Conservation (phyloP, 306 rosid species). For the Citrullus amarus region DNA sequence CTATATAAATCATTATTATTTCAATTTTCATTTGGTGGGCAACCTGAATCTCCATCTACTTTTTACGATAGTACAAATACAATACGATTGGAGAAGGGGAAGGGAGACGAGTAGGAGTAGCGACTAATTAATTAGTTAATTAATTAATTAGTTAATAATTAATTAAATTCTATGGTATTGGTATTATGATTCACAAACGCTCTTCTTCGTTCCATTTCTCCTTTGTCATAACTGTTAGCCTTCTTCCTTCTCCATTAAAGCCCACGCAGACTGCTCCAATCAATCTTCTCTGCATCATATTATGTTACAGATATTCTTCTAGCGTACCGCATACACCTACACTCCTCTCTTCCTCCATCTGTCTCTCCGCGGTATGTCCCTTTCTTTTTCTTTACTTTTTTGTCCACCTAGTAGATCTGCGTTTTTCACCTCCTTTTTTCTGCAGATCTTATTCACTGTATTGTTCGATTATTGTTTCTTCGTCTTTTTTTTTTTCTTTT, state of each 20-base stretch:
- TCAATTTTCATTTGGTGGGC: background rate
- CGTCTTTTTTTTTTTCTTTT: background rate
- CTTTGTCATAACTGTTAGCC: background rate
- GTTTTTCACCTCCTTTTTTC: background rate
- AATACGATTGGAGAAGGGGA: background rate
- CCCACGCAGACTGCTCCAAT: background rate
- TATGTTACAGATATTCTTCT: background rate
- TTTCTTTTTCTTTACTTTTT: background rate
- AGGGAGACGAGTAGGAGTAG: background rate
- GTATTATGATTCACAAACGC: background rate
- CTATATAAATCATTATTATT: background rate
- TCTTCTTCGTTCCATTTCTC: background rate
- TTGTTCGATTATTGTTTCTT: background rate
- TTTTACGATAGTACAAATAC: background rate
- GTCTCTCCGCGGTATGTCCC: background rate
- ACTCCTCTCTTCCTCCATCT: background rate
- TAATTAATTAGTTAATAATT: background rate
- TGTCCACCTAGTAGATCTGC: background rate
- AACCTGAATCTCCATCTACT: background rate
- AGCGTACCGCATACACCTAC: background rate
- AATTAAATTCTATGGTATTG: background rate
- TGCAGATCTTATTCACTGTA: conserved; percentile 3
- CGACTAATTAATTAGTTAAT: background rate
- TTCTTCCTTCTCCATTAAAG: background rate
- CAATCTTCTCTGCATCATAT: background rate